phyloP scores from a whole-genome alignment of 306 rosid species.

The Cucumis hystrix region DNA sequence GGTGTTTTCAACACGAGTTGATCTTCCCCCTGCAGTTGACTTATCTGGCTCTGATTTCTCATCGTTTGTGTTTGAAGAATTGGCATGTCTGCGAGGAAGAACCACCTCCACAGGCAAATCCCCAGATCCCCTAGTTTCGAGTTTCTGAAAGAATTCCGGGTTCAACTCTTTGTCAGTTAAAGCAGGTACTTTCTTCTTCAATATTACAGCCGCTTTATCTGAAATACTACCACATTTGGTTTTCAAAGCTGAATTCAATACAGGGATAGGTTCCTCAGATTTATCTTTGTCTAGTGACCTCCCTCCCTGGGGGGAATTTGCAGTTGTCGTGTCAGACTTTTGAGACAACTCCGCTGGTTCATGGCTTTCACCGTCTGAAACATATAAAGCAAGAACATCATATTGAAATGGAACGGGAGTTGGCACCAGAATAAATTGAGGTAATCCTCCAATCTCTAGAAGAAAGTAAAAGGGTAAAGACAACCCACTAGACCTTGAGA shows the following conservation, averaged over 20 bases:
- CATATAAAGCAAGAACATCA: not conserved
- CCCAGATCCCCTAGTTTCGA: conserved; percentile 68
- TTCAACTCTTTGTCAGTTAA: conserved; percentile 76
- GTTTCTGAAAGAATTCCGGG: conserved; percentile 90
- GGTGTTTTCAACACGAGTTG: conserved; percentile 26
- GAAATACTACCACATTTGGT: conserved; percentile 40
- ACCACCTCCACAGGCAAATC: conserved; percentile 92
- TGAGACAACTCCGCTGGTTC: conserved; percentile 28
- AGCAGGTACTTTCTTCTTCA: conserved; percentile 78
- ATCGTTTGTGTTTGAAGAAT: conserved; percentile 51
- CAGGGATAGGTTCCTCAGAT: conserved; percentile 36
- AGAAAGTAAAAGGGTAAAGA: conserved; percentile 4
- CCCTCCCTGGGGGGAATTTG: conserved; percentile 30
- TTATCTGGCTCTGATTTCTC: conserved; percentile 41
- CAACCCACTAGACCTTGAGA: conserved; percentile 27
- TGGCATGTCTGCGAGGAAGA: conserved; percentile 59
- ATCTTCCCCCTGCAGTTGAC: conserved; percentile 39
- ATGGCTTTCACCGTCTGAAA: conserved; percentile 37
- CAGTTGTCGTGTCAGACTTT: conserved; percentile 29
- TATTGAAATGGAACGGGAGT: conserved; percentile 3
- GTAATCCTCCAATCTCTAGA: not conserved
- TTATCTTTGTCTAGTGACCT: conserved; percentile 40
- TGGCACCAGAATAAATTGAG: not conserved
- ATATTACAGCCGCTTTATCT: conserved; percentile 73
- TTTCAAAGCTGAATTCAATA: conserved; percentile 35